A percentile compares a stretch with the other conserved stretches of the same genome.
Evolutionary conservation across 2,329 filamentous ascomycete genomes (phyloP).

Genomic region (Rachicladosporium sp.): DNA sequence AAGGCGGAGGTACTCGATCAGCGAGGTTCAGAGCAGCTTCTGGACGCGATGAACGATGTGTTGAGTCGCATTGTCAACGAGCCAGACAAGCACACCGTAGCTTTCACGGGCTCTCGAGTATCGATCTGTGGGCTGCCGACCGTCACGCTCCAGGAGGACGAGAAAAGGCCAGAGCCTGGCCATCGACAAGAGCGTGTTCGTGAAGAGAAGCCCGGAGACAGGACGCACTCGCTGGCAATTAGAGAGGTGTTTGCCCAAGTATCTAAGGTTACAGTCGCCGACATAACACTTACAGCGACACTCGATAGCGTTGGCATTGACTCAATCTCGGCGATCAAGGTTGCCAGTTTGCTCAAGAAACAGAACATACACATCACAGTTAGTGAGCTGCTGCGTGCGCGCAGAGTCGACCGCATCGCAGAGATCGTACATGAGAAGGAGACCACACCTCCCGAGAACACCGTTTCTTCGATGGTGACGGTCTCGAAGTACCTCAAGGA

Average conservation of each 20-base stretch:
- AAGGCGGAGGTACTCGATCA: constrained; percentile 43
- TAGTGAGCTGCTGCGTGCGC: constrained; percentile 56
- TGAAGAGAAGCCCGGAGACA: neutral
- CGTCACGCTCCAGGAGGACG: constrained; percentile 21
- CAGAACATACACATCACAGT: constrained; percentile 51
- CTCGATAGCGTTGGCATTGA: constrained; percentile 81
- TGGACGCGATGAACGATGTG: constrained; percentile 48
- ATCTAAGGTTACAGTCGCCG: constrained; percentile 45
- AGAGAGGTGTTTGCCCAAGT: constrained; percentile 36
- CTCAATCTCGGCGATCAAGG: constrained; percentile 83
- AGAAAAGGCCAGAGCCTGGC: neutral
- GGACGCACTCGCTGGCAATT: constrained; percentile 1
- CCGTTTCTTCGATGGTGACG: constrained; percentile 22
- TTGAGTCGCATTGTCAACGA: constrained; percentile 44
- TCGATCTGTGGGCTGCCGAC: constrained; percentile 53
- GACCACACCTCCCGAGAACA: constrained; percentile 5
- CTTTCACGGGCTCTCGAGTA: constrained; percentile 39
- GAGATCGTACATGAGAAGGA: constrained; percentile 1
- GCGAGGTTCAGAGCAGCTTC: constrained; percentile 36
- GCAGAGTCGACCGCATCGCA: constrained; percentile 55
- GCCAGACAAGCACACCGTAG: constrained; percentile 40
- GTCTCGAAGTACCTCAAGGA: constrained; percentile 8
- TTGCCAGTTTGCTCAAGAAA: constrained; percentile 57
- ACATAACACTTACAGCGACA: constrained; percentile 50
- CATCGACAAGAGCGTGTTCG: neutral